A percentile compares a stretch with the other conserved stretches of the same genome.
phyloP scores from a whole-genome alignment of 345 rosid genomes.

The Euphorbia peplus region DNA sequence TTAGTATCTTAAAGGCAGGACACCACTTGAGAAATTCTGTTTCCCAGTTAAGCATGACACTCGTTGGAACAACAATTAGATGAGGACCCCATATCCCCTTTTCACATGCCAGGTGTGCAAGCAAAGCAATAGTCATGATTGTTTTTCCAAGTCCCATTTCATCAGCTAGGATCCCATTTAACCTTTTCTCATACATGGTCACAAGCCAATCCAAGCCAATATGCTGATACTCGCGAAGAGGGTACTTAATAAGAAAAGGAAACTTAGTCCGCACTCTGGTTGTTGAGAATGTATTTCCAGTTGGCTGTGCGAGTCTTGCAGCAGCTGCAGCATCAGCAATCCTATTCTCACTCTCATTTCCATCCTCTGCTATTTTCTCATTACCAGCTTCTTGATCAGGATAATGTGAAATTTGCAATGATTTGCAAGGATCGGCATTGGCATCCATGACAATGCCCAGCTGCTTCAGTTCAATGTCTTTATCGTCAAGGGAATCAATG shows the following conservation, averaged over 20 bases:
- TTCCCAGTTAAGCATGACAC: slow-evolving; percentile 99
- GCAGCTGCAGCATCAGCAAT: slow-evolving; percentile 99
- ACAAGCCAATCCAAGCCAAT: slow-evolving; percentile 99
- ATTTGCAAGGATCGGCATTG: slow-evolving; percentile 36
- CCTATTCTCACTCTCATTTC: slow-evolving; percentile 45
- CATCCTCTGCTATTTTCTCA: slow-evolving; percentile 16
- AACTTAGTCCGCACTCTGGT: slow-evolving; percentile 93
- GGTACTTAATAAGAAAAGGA: slow-evolving; percentile 94
- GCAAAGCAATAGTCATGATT: slow-evolving; percentile 97
- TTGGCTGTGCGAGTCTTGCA: slow-evolving; percentile 99
- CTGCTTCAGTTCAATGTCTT: slow-evolving; percentile 33
- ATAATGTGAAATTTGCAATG: slow-evolving; percentile 28
- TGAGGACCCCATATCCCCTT: slow-evolving; percentile 99
- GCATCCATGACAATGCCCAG: slow-evolving; percentile 41
- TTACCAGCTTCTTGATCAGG: slow-evolving; percentile 34
- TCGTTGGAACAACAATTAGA: slow-evolving; percentile 98
- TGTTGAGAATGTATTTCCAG: slow-evolving; percentile 93
- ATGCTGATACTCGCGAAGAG: slow-evolving; percentile 98
- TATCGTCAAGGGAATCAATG: slow-evolving; percentile 31
- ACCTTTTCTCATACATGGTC: slow-evolving; percentile 94
- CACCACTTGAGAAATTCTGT: slow-evolving; percentile 99
- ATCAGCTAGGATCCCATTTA: slow-evolving; percentile 98
- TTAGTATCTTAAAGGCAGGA: slow-evolving; percentile 98
- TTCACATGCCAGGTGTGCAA: slow-evolving; percentile 96
- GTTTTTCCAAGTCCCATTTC: slow-evolving; percentile 99